Base-by-base conservation (phyloP, 192 early-diverging fungal species). In the Backusella westeae region DNA sequence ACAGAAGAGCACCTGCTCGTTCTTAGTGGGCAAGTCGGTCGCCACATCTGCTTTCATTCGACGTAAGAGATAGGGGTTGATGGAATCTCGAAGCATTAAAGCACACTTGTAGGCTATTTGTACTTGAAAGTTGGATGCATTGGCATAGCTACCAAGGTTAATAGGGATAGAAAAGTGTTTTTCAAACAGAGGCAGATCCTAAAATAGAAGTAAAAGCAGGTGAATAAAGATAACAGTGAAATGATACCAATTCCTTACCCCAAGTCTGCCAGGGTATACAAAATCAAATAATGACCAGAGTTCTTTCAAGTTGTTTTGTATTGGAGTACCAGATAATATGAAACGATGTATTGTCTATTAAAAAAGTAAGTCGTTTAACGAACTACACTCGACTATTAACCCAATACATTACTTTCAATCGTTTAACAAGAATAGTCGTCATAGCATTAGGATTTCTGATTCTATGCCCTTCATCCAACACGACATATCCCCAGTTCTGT, bases 381-480 rank as follows among this genome's bases (percentile, higher is more conserved):
- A 12, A 3, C 7, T 39, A 39, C 9, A 39, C 10, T 3, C 10
- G 9, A 23, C 6, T 17, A 76, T 7, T 26, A 63, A 46, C 10
- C 46, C 77, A 19, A 8, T 26, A 23, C 41, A 0, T 75, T 75
- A 82, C 81, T 63, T 83, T 80, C 39, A 95, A 83, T 39, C 91
- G 87, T 77, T 95, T 95, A 80, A 91, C 91, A 14, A 84, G 77
- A 44, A 93, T 59, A 4, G 89, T 98, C 6, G 94, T 90, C 26
- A 93, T 95, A 0, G 97, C 91, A 77, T 99, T 96, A 0, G 96
- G 96, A 74, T 99, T 99, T 42, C 96, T 87, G 41, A 99, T 97
- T 83, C 96, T 96, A 82, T 99, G 97, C 3, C 97, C 97, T 83
- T 99, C 97, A 78, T 99, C 97, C 38, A 99, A 78, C 10, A 99